These are phyloP conservation scores for Rheum nobile DNA, from an alignment of 148 eudicot genomes.

Conservation along the genomic window DNA sequence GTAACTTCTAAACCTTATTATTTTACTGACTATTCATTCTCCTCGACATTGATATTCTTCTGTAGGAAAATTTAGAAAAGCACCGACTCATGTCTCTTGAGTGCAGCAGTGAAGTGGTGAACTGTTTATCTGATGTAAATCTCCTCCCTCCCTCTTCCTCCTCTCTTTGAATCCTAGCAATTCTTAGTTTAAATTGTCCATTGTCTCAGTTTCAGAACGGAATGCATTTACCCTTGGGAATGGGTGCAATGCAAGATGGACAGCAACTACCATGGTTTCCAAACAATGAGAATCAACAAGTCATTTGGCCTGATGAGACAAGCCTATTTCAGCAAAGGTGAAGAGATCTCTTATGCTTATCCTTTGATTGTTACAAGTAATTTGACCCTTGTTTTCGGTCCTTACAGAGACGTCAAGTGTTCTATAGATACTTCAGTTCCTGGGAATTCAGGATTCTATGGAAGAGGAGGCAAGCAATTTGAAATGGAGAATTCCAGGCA, in stretches of 20 bases:
- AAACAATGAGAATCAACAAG: slow-evolving; percentile 41
- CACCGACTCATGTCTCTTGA: slow-evolving; percentile 54
- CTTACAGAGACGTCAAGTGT: slow-evolving; percentile 55
- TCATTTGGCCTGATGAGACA: slow-evolving; percentile 45
- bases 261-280: slow-evolving; percentile 63
- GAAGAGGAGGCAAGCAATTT: slow-evolving; percentile 19
- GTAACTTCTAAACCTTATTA: neutral
- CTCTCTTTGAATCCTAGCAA: neutral
- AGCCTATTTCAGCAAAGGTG: slow-evolving; percentile 55
- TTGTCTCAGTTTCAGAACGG: slow-evolving; percentile 52
- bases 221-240: slow-evolving; percentile 54
- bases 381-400: neutral
- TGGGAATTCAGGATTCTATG: slow-evolving; percentile 32
- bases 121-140: neutral
- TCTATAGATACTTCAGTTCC: slow-evolving; percentile 38
- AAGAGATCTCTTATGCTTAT: slow-evolving; percentile 4
- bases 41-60: neutral
- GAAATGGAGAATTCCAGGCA: slow-evolving; percentile 37
- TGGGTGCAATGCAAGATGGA: slow-evolving; percentile 43
- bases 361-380: neutral
- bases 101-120: slow-evolving; percentile 56
- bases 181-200: neutral
- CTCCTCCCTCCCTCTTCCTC: slow-evolving; percentile 5
- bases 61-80: slow-evolving; percentile 46
- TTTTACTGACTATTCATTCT: neutral